These are phyloP conservation scores for Pterocarpus santalinus DNA, from an alignment of 306 rosid genomes.

Conservation along the genomic window DNA sequence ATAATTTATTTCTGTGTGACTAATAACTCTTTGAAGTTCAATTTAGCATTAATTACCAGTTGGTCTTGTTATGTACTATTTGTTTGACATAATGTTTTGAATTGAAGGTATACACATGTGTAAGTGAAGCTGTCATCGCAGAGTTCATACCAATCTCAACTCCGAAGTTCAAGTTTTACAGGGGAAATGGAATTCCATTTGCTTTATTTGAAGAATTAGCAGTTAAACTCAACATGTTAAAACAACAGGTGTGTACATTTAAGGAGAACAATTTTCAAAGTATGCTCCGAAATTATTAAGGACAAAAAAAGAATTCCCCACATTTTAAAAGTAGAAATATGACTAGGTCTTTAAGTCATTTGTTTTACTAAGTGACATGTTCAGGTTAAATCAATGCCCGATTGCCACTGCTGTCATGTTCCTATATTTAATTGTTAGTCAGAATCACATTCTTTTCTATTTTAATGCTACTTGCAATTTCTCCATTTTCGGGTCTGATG, in stretches of 20 bases:
- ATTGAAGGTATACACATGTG: conserved; percentile 85
- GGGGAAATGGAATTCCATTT: conserved; percentile 46
- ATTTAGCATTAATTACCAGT: conserved; percentile 13
- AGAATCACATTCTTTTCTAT: neutral
- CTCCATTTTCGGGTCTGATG: conserved; percentile 8
- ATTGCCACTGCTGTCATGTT: conserved; percentile 16
- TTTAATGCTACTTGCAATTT: neutral
- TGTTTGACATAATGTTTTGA: conserved; percentile 11
- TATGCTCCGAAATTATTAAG: neutral
- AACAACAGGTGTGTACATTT: conserved; percentile 61
- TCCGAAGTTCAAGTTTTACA: conserved; percentile 72
- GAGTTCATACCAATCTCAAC: conserved; percentile 70
- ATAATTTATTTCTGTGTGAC: conserved; percentile 15
- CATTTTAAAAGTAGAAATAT: neutral
- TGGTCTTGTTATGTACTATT: conserved; percentile 19
- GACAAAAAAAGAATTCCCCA: neutral
- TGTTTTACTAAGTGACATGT: neutral
- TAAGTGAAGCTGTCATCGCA: conserved; percentile 70
- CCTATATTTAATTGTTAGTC: neutral
- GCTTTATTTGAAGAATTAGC: conserved; percentile 44
- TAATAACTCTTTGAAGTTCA: conserved; percentile 21
- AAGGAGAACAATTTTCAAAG: conserved; percentile 27
- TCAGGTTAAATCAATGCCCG: neutral
- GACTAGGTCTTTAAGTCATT: neutral
- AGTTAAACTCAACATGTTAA: conserved; percentile 46